These are phyloP conservation scores for Paracorniculantispora psalliotae DNA, from an alignment of 2,329 filamentous ascomycete species.

Conservation along the genomic window DNA sequence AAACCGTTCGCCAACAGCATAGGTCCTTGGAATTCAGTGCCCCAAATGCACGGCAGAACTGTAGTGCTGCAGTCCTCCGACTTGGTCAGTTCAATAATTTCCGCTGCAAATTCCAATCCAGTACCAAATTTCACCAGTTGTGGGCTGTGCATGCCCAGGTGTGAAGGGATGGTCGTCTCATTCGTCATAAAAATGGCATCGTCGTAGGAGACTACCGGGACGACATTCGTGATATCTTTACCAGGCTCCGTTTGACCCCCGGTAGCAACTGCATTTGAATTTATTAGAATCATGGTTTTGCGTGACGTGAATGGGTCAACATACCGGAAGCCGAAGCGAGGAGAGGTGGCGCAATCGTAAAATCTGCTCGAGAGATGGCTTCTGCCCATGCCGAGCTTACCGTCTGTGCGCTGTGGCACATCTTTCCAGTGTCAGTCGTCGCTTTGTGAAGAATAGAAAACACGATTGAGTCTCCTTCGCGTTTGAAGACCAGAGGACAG, in stretches of 20 bases:
- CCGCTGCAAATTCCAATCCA: slow-evolving; percentile 3
- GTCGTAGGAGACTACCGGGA: not conserved
- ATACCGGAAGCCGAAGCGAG: not conserved
- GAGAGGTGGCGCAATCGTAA: not conserved
- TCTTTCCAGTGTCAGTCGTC: slow-evolving; percentile 13
- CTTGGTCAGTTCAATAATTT: too few relatives aligned
- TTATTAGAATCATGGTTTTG: not conserved
- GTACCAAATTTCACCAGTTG: slow-evolving; percentile 11
- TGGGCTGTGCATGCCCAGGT: not conserved
- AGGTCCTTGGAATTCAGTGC: slow-evolving; percentile 16
- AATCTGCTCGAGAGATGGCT: not conserved
- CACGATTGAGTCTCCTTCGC: slow-evolving; percentile 13
- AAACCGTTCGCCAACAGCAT: slow-evolving; percentile 17
- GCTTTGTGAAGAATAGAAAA: slow-evolving; percentile 17
- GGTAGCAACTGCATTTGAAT: not conserved
- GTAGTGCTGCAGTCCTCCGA: not conserved
- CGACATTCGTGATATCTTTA: too few relatives aligned
- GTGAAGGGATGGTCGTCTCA: not conserved
- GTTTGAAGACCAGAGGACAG: slow-evolving; percentile 17
- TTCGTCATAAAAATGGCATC: slow-evolving; percentile 3
- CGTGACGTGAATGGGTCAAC: not conserved
- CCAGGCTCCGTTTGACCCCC: not conserved
- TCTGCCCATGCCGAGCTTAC: not conserved
- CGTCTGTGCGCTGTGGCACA: not conserved
- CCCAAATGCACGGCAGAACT: slow-evolving; percentile 19